These are phyloP conservation scores for Penicillium griseofulvum DNA, from an alignment of 2,329 filamentous ascomycete genomes.

Conservation along the genomic window DNA sequence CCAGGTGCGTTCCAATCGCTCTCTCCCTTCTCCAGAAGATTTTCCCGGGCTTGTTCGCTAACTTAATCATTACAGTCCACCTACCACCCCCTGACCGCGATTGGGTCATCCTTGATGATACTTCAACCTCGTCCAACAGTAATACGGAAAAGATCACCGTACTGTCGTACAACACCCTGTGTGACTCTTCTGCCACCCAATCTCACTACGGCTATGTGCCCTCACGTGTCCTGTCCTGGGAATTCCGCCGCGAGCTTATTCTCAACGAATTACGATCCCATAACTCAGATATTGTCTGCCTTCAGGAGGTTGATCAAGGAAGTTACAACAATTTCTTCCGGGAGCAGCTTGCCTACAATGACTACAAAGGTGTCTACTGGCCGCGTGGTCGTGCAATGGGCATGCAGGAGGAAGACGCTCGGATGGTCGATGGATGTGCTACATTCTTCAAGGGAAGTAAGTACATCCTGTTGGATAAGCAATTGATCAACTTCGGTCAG, in stretches of 20 bases:
- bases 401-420: constrained; percentile 85
- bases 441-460: constrained; percentile 96
- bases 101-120: constrained; percentile 69
- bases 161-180: constrained; percentile 92
- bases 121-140: constrained; percentile 49
- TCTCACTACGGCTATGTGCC: constrained; percentile 89
- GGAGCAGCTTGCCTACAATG: constrained; percentile 77
- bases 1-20: constrained; percentile 61
- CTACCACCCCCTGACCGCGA: constrained; percentile 72
- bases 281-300: constrained; percentile 83
- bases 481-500: constrained; percentile 85
- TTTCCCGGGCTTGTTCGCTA: constrained; percentile 9
- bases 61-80: constrained; percentile 57
- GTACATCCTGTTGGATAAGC: constrained; percentile 90
- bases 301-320: constrained; percentile 91
- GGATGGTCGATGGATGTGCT: constrained; percentile 90
- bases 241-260: constrained; percentile 78
- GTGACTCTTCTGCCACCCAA: constrained; percentile 85
- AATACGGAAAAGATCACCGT: constrained; percentile 70
- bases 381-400: constrained; percentile 86
- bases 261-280: constrained; percentile 75
- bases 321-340: constrained; percentile 90
- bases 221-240: constrained; percentile 77
- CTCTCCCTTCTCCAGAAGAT: not conserved
- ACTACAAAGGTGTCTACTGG: constrained; percentile 93